Conservation (phyloP, 2,329 filamentous ascomycete species). For the Ascochyta clinopodiicola region DNA sequence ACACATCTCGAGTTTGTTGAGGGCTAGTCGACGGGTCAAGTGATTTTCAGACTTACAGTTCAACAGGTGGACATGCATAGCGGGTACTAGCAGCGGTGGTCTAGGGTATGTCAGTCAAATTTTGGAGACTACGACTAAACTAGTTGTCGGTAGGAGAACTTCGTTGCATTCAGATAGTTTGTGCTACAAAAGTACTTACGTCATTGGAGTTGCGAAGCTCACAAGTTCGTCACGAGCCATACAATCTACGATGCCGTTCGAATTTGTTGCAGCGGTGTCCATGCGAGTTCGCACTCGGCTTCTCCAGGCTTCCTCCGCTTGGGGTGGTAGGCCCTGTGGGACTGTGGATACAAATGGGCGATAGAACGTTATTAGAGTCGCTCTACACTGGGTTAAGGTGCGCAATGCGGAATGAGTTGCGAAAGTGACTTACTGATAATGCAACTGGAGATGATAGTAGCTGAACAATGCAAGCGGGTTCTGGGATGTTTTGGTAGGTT, state of each 20-base stretch:
- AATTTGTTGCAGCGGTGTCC: slow-evolving; percentile 7
- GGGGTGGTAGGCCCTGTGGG: neutral
- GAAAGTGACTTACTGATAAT: slow-evolving; percentile 4
- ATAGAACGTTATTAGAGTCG: slow-evolving; percentile 12
- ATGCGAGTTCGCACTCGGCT: neutral
- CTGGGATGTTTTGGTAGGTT: no score
- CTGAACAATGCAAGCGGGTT: neutral
- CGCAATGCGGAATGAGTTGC: no score
- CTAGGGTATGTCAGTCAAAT: neutral
- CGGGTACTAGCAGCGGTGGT: slow-evolving; percentile 6
- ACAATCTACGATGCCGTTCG: slow-evolving; percentile 4
- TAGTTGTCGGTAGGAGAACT: no score
- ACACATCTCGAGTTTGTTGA: slow-evolving; percentile 16
- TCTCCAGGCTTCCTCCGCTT: neutral
- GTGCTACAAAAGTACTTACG: neutral
- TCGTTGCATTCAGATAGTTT: no score
- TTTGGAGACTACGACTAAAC: no score
- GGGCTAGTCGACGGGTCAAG: slow-evolving; percentile 5
- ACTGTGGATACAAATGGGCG: slow-evolving; percentile 3
- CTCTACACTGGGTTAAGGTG: neutral
- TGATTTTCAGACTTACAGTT: slow-evolving; percentile 7
- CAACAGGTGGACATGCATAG: slow-evolving; percentile 11
- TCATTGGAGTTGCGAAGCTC: slow-evolving; percentile 11
- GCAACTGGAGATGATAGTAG: slow-evolving; percentile 8
- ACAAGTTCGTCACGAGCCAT: slow-evolving; percentile 11